Conservation (phyloP, 805 yeast species). For the Komagataella mondaviorum region DNA sequence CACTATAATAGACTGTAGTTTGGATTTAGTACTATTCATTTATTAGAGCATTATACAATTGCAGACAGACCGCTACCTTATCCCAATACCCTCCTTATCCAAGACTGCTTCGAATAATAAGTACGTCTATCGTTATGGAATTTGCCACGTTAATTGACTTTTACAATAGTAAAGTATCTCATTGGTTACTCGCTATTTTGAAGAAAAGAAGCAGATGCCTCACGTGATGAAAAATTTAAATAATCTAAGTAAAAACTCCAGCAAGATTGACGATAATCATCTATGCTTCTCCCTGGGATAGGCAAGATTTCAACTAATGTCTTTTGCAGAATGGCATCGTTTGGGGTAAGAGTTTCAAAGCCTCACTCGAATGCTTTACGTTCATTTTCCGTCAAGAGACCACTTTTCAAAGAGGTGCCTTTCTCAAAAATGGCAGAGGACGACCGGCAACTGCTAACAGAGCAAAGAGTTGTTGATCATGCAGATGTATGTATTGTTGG, state of each 20-base stretch:
- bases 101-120: too few species aligned
- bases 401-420: background rate
- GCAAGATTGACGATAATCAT: background rate
- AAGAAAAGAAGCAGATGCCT: background rate
- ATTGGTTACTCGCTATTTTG: background rate
- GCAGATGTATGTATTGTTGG: slow-evolving; percentile 96
- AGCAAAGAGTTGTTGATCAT: slow-evolving; percentile 67
- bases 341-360: background rate
- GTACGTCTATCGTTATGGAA: too few species aligned
- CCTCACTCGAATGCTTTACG: background rate
- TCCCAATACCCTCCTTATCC: too few species aligned
- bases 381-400: background rate
- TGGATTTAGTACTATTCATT: too few species aligned
- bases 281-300: background rate
- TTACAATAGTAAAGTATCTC: background rate
- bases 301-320: background rate
- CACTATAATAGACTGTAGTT: too few species aligned
- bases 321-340: background rate
- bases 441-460: slow-evolving; percentile 30
- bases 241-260: background rate
- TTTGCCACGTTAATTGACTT: too few species aligned
- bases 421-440: slow-evolving; percentile 23
- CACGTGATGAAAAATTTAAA: background rate
- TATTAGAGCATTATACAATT: too few species aligned
- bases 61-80: too few species aligned